These are phyloP conservation scores for Apiotrichum akiyoshidainum DNA, from an alignment of 1,284 basidiomycete species.

Conservation along the genomic window DNA sequence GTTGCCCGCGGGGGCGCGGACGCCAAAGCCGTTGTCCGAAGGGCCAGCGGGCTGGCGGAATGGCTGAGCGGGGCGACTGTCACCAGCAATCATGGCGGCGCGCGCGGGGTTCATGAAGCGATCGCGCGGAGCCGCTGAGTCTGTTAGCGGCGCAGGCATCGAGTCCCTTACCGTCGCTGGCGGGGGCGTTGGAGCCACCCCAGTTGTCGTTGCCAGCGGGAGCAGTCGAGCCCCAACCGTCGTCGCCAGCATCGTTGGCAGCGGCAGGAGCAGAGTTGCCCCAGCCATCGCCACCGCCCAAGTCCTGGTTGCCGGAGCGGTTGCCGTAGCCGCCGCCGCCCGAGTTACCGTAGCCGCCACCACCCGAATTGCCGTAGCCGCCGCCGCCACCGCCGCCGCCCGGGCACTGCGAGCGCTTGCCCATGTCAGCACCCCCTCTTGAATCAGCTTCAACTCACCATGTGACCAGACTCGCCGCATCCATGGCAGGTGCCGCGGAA, in stretches of 20 bases:
- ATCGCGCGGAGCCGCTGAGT: background rate
- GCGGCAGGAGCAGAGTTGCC: background rate
- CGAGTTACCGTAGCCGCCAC: background rate
- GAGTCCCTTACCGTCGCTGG: background rate
- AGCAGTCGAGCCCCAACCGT: background rate
- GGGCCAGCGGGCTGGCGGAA: background rate
- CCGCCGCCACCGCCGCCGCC: conserved; percentile 4
- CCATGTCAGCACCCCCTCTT: background rate
- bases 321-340: background rate
- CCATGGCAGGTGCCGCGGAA: conserved; percentile 12
- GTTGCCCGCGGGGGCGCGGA: background rate
- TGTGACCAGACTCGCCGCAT: conserved; percentile 12
- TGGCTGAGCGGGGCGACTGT: background rate
- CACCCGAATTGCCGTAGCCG: background rate
- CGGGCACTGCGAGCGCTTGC: background rate
- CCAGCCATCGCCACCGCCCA: background rate
- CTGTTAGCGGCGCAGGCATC: background rate
- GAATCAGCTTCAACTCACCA: background rate
- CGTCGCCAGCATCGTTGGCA: background rate
- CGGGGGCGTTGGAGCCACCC: background rate
- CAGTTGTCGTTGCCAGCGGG: background rate
- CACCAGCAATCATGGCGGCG: conserved; percentile 7
- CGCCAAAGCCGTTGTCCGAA: background rate
- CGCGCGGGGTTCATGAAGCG: conserved; percentile 10
- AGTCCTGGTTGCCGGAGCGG: background rate